Base-by-base conservation (phyloP, 208 protist genomes). In the Crithidia mellificae region DNA sequence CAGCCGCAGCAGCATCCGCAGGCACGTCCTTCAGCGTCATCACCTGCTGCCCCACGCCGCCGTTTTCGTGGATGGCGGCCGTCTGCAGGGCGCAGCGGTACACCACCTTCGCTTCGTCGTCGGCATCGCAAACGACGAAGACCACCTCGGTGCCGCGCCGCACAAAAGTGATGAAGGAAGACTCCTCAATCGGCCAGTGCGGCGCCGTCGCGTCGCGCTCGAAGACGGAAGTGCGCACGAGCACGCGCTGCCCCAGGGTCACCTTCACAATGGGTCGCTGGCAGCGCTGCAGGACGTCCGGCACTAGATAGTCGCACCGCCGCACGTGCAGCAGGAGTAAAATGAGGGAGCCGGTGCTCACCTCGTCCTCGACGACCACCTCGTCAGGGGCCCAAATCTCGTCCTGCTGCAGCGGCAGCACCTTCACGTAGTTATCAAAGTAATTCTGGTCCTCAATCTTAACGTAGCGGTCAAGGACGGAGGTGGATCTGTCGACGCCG, bases 371-470 rank as follows among this genome's bases (percentile, higher is more conserved):
- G n/a, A 65, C 50, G 39, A 44, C 14, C 46, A 84, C 75, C 47
- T 85, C 80, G 7, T 84, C 80, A 7, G 76, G 61, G 17, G 73
- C 70, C 84, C 78, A 89, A 38, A 90, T 72, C 68, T 93, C 85
- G 41, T 87, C 86, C 55, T 81, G 77, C 56, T 83, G 77, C 12
- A 88, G 55, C 15, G 87, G 85, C 5, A 88, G 59, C 39, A 95
- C 85, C 66, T 84, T 82, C 4, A 92, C 85, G 55, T 87, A 81
- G 53, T 72, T 74, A 63, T 87, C 83, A 61, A 96, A 92, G 75
- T 96, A 96, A 70, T 80, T 84, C 54, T 96, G 81, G 66, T 94
- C 91, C 70, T 92, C 83, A 41, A 94, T 82, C 70, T 92, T 92
- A 22, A 96, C 88, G 72, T 85, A 94, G 55, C 88, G 85, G 78